Base-by-base conservation (phyloP, 2,329 filamentous ascomycete species). In the Aspergillus sp. region DNA sequence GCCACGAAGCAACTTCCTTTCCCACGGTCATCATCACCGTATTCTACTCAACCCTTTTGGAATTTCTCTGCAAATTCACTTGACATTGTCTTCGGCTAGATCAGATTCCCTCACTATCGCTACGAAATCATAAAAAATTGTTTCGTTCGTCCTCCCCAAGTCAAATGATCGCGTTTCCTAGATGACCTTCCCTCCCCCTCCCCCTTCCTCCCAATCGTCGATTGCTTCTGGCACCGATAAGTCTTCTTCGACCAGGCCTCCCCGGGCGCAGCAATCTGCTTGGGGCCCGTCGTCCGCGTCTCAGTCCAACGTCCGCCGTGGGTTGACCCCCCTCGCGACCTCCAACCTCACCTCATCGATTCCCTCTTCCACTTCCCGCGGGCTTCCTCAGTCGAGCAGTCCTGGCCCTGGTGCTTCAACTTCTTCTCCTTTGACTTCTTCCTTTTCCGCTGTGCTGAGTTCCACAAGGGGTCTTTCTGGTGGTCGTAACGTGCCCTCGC, bases 271-370 rank as follows among this genome's bases (percentile, higher is more conserved):
- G 71, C 74, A 77, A 72, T 74, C 75, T 67, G 71, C 75, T 65
- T 81, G 78, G 78, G 77, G 75, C 71, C 70, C 73, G 64, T 70
- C 73, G 64, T 71, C 75, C 63, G 70, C 72, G 66, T 75, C 75
- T 64, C 75, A 77, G 64, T 73, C 77, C 60, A 73, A 67, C 67
- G 69, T 74, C 65, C 78, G 79, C 63, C 76, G 79, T 68, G 74
- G 74, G 59, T 70, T 78, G 63, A 74, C 80, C 59, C 78, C 80
- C 63, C 76, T 82, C 60, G 76, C 79, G 58, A 80, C 75, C 56
- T 74, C 69, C 51, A 72, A 74, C 58, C 61, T 74, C 53, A 72
- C 69, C 49, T 67, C 63, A 45, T 67, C 70, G 49, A 62, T 60
- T 55, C 59, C 62, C 56, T 65, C 66, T 55, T 69, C 71, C 55